phyloP scores from a whole-genome alignment of 495 filamentous ascomycete species.

The Penicillium subrubescens region DNA sequence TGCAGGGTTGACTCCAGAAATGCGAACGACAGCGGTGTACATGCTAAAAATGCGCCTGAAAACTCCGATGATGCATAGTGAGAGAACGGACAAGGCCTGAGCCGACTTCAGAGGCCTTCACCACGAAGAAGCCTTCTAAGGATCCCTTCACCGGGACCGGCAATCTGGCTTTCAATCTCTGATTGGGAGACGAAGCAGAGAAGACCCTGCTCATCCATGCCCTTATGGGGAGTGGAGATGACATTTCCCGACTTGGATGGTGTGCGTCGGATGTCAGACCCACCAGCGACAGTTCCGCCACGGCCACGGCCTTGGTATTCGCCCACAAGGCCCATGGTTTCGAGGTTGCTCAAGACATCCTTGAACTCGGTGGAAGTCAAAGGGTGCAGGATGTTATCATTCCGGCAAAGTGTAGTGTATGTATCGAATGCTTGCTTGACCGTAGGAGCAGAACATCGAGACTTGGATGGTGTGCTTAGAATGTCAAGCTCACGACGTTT shows the following conservation, averaged over 20 bases:
- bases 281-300: conserved; percentile 57
- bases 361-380: conserved; percentile 88
- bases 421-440: conserved; percentile 76
- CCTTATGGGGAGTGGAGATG: conserved; percentile 43
- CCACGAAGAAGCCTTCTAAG: conserved; percentile 47
- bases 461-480: conserved; percentile 60
- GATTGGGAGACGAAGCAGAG: conserved; percentile 76
- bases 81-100: neutral
- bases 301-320: conserved; percentile 71
- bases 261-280: conserved; percentile 51
- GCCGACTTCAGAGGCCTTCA: conserved; percentile 37
- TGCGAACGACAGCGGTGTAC: conserved; percentile 15
- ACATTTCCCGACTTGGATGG: conserved; percentile 59
- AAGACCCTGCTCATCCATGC: conserved; percentile 68
- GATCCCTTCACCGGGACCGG: conserved; percentile 63
- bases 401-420: conserved; percentile 78
- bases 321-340: conserved; percentile 79
- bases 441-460: conserved; percentile 61
- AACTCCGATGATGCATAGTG: conserved; percentile 19
- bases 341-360: conserved; percentile 87
- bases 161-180: conserved; percentile 72
- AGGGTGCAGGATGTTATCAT: conserved; percentile 81
- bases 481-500: conserved; percentile 40
- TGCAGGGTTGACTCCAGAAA: conserved; percentile 18
- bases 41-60: conserved; percentile 16